Evolutionary conservation across 225 moss, liverwort and hornwort species (phyloP).

Genomic region (Sphagnum contortum): DNA sequence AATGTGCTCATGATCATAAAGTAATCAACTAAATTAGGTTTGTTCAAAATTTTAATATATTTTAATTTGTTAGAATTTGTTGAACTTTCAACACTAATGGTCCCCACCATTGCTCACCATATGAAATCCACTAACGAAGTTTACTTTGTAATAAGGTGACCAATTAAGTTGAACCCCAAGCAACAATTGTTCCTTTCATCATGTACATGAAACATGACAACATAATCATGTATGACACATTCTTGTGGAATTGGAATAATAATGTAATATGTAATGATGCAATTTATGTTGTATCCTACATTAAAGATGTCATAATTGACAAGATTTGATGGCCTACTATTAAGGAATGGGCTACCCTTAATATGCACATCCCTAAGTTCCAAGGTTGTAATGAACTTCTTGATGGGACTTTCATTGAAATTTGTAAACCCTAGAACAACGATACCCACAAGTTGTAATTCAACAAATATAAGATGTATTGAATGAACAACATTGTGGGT

Average conservation of each 20-base stretch:
- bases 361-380: neutral
- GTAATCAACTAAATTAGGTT: too few species aligned
- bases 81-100: too few species aligned
- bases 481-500: slow-evolving; percentile 3
- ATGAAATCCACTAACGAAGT: too few species aligned
- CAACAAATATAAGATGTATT: slow-evolving; percentile 5
- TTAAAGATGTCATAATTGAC: neutral
- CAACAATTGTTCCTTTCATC: neutral
- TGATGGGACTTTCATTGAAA: slow-evolving; percentile 1
- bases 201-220: slow-evolving; percentile 6
- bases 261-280: neutral
- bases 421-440: neutral
- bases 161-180: neutral
- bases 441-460: neutral
- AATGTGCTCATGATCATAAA: too few species aligned
- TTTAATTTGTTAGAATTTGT: too few species aligned
- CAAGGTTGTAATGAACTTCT: slow-evolving; percentile 1
- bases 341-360: neutral
- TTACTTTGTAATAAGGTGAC: neutral
- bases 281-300: neutral
- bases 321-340: slow-evolving; percentile 1
- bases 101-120: too few species aligned
- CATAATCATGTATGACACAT: neutral
- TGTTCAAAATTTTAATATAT: too few species aligned
- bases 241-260: neutral